These are phyloP conservation scores for Metarhizium brunneum DNA, from an alignment of 2,329 filamentous ascomycete species.

Conservation along the genomic window DNA sequence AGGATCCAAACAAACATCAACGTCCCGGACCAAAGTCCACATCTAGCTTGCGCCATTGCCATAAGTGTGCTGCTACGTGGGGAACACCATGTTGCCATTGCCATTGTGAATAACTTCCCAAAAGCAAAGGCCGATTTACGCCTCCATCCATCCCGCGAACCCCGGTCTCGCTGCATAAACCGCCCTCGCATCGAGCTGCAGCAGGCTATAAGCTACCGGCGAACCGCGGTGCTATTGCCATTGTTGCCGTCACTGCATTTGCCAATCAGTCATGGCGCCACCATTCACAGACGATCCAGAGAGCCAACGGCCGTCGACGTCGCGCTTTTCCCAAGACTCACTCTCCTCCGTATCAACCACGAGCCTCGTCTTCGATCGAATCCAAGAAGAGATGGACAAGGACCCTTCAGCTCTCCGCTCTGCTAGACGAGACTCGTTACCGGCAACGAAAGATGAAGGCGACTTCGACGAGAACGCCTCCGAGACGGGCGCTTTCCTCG, in stretches of 20 bases:
- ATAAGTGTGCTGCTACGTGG: not conserved
- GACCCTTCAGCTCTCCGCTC: constrained; percentile 11
- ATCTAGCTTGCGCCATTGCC: not conserved
- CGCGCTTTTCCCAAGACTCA: constrained; percentile 43
- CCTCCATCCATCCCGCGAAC: not conserved
- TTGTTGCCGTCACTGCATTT: not conserved
- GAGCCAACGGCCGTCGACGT: constrained; percentile 4
- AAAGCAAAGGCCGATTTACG: not conserved
- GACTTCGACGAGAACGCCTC: constrained; percentile 23
- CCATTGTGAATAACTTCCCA: not conserved
- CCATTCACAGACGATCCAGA: constrained; percentile 11
- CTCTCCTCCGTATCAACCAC: constrained; percentile 74
- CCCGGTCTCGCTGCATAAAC: not conserved
- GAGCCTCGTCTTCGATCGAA: constrained; percentile 70
- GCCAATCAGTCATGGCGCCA: constrained; percentile 2
- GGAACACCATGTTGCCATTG: not conserved
- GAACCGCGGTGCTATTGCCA: too few relatives aligned
- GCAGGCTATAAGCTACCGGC: too few relatives aligned
- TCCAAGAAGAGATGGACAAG: constrained; percentile 47
- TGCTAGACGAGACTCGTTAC: constrained; percentile 13
- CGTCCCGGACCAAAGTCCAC: not conserved
- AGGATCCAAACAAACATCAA: not conserved
- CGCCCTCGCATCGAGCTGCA: too few relatives aligned
- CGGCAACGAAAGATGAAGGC: constrained; percentile 23
- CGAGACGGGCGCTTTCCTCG: constrained; percentile 46